Conservation (phyloP, 345 rosid genomes). For the Aurinia saxatilis region DNA sequence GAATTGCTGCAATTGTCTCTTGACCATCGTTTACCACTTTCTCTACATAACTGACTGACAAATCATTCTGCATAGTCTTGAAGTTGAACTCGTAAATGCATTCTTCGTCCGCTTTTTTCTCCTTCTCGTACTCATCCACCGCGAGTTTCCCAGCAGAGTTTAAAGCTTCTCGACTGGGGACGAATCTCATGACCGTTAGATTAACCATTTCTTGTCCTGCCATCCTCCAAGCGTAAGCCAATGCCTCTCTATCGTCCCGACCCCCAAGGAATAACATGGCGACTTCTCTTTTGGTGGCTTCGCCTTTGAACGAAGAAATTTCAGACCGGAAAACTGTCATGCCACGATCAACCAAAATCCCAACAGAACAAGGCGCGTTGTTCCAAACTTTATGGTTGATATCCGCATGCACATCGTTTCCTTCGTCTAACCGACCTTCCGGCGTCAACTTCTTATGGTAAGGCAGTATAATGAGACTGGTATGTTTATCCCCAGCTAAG, state of each 20-base stretch:
- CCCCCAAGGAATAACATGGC: constrained; percentile 55
- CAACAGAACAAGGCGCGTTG: constrained; percentile 53
- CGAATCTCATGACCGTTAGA: constrained; percentile 44
- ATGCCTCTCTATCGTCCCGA: constrained; percentile 62
- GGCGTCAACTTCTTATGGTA: constrained; percentile 33
- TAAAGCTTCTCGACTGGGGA: constrained; percentile 18
- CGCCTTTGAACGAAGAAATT: not conserved
- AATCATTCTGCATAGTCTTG: constrained; percentile 23
- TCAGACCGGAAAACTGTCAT: constrained; percentile 18
- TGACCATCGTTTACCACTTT: constrained; percentile 37
- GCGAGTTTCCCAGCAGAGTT: not conserved
- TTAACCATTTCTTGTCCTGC: constrained; percentile 21
- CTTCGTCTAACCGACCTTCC: constrained; percentile 35
- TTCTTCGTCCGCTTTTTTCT: constrained; percentile 33
- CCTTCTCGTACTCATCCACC: not conserved
- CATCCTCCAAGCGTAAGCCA: constrained; percentile 60
- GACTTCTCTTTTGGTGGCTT: not conserved
- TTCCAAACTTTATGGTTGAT: constrained; percentile 44
- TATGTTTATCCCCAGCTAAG: constrained; percentile 55
- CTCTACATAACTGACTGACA: constrained; percentile 29
- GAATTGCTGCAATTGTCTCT: constrained; percentile 27
- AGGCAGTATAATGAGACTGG: constrained; percentile 45
- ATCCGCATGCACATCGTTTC: constrained; percentile 21
- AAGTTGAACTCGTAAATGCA: constrained; percentile 40
- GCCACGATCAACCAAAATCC: constrained; percentile 49